Evolutionary conservation across 345 rosid genomes (phyloP).

Genomic region (Hypericum perforatum): DNA sequence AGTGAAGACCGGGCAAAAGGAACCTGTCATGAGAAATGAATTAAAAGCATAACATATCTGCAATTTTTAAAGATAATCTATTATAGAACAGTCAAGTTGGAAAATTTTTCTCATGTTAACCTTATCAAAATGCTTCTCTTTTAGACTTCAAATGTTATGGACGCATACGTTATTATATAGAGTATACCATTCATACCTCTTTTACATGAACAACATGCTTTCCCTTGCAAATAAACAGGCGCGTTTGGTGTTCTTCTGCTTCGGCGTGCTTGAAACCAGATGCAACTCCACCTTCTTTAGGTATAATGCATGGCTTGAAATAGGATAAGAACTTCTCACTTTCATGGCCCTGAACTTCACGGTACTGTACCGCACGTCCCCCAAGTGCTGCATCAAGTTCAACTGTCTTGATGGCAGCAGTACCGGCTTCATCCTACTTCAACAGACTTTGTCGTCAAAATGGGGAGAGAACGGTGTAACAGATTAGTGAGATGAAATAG

Average conservation of each 20-base stretch:
- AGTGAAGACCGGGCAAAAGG: constrained; percentile 71
- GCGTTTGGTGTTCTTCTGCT: constrained; percentile 36
- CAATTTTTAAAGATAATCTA: constrained; percentile 5
- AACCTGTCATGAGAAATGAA: constrained; percentile 34
- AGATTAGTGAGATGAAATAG: no score
- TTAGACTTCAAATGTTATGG: constrained; percentile 8
- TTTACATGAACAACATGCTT: constrained; percentile 72
- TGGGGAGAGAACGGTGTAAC: no score
- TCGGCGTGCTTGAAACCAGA: constrained; percentile 24
- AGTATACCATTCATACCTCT: constrained; percentile 39
- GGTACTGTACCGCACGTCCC: constrained; percentile 69
- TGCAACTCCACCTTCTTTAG: constrained; percentile 49
- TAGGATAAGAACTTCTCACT: constrained; percentile 69
- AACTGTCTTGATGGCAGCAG: constrained; percentile 68
- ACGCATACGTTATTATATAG: background rate
- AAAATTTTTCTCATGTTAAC: background rate
- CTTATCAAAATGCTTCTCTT: background rate
- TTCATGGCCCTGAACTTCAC: constrained; percentile 85
- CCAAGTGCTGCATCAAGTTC: constrained; percentile 75
- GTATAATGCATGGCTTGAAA: constrained; percentile 82
- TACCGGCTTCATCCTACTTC: constrained; percentile 45
- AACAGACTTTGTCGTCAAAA: no score
- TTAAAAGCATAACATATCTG: background rate
- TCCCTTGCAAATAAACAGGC: constrained; percentile 63
- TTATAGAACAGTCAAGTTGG: background rate